Base-by-base conservation (phyloP, 2,329 filamentous ascomycete genomes). In the Claviceps cyperi region DNA sequence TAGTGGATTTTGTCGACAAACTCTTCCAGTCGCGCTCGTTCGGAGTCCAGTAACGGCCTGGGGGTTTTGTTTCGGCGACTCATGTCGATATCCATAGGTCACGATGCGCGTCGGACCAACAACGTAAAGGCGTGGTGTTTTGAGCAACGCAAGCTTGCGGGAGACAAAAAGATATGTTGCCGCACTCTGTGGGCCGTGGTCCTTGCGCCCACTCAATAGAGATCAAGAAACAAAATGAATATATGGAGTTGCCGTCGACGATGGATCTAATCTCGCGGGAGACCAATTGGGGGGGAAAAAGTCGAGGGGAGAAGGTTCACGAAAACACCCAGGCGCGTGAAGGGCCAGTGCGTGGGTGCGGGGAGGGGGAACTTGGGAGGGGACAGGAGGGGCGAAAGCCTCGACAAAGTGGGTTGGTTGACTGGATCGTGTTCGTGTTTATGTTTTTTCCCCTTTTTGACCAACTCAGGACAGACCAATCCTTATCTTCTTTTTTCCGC, bases 1-100 rank as follows among this genome's bases (percentile, higher is more conserved):
- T 98, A 98, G 69, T 97, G 90, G 60, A 98, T 98, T 35, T 81
- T 80, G 61, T 97, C 89, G 57, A 92, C 80, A 64, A 86, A 97
- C 66, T 97, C 90, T 54, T 96, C 88, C 52, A 98, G 75, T 53
- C 84, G 81, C 57, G 84, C 80, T 57, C 85, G 81, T 75, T 98
- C 92, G 17, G 76, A 70, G 55, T 96, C 88, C 35, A 83, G 80
- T 51, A 98, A 72, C 54, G 83, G 78, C 54, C 91, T 81, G 41
- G 92, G 86, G 64, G 80, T 79, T 71, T 86, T 84, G 72, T 97
- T 97, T 65, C 91, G 86, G 66, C 91, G 82, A 59, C 75, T 83
- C 59, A 79, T 78, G 69, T 97, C 91, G 62, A 95, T 89, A 54
- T 71, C 68, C 66, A 71, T 66, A 44, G 47, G 40, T 38, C 17